Evolutionary conservation across 257 asterid species (phyloP).

Genomic region (Coffea canephora): DNA sequence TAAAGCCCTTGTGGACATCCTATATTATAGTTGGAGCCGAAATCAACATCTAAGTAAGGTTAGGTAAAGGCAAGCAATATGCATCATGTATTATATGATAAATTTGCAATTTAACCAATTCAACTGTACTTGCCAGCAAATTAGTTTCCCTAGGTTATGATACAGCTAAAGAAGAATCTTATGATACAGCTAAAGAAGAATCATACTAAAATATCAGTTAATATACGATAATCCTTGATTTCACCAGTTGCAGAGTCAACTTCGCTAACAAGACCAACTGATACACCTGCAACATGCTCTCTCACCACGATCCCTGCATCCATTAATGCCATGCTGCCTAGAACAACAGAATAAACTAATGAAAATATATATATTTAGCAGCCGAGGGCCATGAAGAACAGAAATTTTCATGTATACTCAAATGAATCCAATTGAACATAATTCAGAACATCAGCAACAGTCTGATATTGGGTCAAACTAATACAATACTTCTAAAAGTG

Average conservation of each 20-base stretch:
- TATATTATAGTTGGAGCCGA: no score
- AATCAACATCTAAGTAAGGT: no score
- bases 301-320: slow-evolving; percentile 91
- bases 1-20: no score
- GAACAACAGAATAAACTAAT: slow-evolving; percentile 11
- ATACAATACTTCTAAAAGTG: neutral
- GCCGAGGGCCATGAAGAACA: neutral
- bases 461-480: neutral
- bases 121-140: no score
- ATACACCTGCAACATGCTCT: slow-evolving; percentile 90
- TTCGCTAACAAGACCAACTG: slow-evolving; percentile 88
- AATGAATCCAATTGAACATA: neutral
- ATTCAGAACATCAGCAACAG: neutral
- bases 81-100: no score
- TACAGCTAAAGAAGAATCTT: slow-evolving; percentile 4
- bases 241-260: slow-evolving; percentile 78
- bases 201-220: slow-evolving; percentile 89
- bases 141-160: no score
- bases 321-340: slow-evolving; percentile 99
- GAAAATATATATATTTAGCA: neutral
- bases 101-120: no score
- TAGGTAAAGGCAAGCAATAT: no score
- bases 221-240: slow-evolving; percentile 73
- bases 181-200: neutral
- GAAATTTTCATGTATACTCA: neutral